These are phyloP conservation scores for Magnolia officinalis DNA, from an alignment of 164 flowering plant species.

Conservation along the genomic window DNA sequence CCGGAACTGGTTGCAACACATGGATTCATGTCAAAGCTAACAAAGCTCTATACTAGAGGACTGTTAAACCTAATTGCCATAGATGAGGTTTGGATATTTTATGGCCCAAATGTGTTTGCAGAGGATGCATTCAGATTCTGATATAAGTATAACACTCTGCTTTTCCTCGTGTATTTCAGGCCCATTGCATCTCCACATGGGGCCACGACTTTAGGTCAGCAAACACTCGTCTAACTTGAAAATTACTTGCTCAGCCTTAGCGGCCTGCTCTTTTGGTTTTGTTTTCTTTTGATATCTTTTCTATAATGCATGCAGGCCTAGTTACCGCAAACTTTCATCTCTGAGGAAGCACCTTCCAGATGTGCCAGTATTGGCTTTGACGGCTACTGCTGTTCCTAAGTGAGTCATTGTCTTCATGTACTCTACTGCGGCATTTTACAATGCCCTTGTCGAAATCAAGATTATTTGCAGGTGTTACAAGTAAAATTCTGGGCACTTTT, in stretches of 20 bases:
- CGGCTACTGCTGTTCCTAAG: conserved; percentile 97
- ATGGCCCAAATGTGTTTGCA: background rate
- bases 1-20: conserved; percentile 85
- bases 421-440: background rate
- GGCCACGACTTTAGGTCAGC: conserved; percentile 96
- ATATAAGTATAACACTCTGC: no score
- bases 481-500: background rate
- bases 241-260: background rate
- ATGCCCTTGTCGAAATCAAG: background rate
- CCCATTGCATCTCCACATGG: conserved; percentile 94
- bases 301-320: conserved; percentile 56
- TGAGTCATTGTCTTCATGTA: conserved; percentile 30
- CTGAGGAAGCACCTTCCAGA: conserved; percentile 61
- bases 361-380: conserved; percentile 85
- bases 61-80: conserved; percentile 77
- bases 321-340: conserved; percentile 86
- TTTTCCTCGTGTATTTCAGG: conserved; percentile 39
- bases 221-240: background rate
- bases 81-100: conserved; percentile 65
- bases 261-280: background rate
- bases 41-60: conserved; percentile 67
- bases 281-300: background rate
- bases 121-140: background rate
- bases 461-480: background rate
- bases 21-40: conserved; percentile 73